A percentile compares a stretch with the other conserved stretches of the same genome.
These are phyloP conservation scores for Talaromyces liani DNA, from an alignment of 495 filamentous ascomycete species.

Conservation along the genomic window DNA sequence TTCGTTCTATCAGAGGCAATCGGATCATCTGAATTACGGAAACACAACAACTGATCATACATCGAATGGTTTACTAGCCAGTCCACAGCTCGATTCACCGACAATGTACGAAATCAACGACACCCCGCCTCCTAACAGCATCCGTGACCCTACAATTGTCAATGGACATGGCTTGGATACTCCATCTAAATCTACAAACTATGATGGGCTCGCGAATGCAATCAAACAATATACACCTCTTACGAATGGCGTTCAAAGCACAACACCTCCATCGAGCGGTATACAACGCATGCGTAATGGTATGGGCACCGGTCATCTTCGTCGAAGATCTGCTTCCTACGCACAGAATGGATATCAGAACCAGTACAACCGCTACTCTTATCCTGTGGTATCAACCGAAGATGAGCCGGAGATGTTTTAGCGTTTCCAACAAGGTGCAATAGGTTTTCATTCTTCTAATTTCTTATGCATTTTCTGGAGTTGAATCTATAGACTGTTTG, in stretches of 20 bases:
- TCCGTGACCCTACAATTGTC: conserved; percentile 1
- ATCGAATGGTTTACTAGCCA: neutral
- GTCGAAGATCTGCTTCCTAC: conserved; percentile 3
- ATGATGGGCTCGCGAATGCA: neutral
- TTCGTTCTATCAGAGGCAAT: neutral
- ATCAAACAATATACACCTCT: neutral
- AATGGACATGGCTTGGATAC: neutral
- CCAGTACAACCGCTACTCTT: conserved; percentile 5
- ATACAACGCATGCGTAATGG: neutral
- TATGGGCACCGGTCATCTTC: neutral
- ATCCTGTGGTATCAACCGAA: neutral
- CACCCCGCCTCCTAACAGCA: conserved; percentile 1
- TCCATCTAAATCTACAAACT: neutral
- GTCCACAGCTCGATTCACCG: neutral
- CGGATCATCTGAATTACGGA: neutral
- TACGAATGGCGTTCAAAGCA: neutral
- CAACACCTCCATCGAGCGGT: neutral
- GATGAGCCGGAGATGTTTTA: neutral
- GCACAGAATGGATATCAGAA: conserved; percentile 1
- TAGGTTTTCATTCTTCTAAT: neutral
- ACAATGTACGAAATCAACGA: conserved; percentile 5
- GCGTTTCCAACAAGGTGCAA: too few species aligned
- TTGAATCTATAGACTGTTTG: neutral
- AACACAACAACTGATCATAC: neutral
- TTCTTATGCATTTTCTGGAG: neutral